Conservation (phyloP, 1,284 basidiomycete genomes). For the Austropuccinia psidii region DNA sequence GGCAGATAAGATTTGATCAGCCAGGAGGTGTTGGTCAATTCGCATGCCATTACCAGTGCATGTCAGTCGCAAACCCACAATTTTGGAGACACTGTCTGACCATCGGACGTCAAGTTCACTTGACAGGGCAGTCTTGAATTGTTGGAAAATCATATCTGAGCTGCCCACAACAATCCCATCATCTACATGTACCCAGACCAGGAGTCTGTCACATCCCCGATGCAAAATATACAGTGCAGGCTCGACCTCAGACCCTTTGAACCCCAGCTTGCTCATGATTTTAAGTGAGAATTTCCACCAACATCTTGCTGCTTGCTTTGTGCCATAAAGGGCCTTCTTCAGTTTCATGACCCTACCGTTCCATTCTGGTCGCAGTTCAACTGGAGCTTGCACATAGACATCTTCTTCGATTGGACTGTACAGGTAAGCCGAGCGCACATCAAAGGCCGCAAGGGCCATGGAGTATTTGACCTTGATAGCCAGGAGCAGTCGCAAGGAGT, state of each 20-base stretch:
- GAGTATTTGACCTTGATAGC: not conserved
- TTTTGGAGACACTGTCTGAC: not conserved
- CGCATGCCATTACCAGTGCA: not conserved
- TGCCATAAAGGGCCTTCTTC: not conserved
- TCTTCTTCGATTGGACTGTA: not conserved
- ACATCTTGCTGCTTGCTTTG: not conserved
- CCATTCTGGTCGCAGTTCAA: not conserved
- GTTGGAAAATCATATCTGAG: too few relatives aligned
- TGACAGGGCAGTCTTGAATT: too few relatives aligned
- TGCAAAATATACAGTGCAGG: not conserved
- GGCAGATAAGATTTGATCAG: not conserved
- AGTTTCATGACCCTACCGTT: not conserved
- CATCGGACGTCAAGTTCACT: constrained; percentile 7
- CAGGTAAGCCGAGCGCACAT: not conserved
- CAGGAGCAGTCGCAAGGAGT: constrained; percentile 20
- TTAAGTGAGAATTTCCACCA: not conserved
- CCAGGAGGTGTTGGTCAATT: not conserved
- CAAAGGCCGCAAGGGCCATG: not conserved
- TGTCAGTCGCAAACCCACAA: not conserved
- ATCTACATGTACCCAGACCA: not conserved
- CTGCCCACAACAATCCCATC: not conserved
- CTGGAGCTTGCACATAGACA: not conserved
- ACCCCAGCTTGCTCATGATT: not conserved
- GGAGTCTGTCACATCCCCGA: not conserved
- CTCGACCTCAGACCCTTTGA: not conserved